Conservation (phyloP, 192 early-diverging fungal species). For the Spizellomyces sp. region DNA sequence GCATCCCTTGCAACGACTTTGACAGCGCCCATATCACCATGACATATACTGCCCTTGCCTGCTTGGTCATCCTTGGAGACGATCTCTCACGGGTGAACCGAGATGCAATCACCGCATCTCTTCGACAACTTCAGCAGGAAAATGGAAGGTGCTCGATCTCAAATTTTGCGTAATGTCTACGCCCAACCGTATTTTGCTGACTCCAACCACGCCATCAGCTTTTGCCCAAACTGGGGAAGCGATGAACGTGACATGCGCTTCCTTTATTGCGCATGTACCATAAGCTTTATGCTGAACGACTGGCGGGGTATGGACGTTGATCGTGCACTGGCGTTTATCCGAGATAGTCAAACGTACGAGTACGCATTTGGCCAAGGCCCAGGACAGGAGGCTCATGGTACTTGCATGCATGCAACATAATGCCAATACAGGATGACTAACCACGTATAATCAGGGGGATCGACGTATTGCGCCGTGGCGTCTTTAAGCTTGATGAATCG, state of each 20-base stretch:
- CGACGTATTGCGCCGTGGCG: slow-evolving; percentile 86
- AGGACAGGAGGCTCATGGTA: slow-evolving; percentile 82
- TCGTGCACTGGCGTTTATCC: slow-evolving; percentile 61
- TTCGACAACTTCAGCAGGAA: slow-evolving; percentile 70
- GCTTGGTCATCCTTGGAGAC: slow-evolving; percentile 84
- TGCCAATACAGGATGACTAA: background rate
- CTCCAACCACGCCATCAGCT: slow-evolving; percentile 32
- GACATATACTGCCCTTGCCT: slow-evolving; percentile 89
- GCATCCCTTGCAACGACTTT: slow-evolving; percentile 14
- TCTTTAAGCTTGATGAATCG: slow-evolving; percentile 73
- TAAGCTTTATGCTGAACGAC: slow-evolving; percentile 83
- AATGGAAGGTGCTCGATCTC: slow-evolving; percentile 67
- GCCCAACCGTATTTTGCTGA: background rate
- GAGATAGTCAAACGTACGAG: slow-evolving; percentile 64
- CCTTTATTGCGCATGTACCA: slow-evolving; percentile 84
- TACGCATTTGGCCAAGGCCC: slow-evolving; percentile 78
- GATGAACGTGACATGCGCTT: slow-evolving; percentile 89
- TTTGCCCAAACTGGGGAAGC: slow-evolving; percentile 68
- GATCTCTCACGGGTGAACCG: slow-evolving; percentile 82
- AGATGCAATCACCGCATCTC: slow-evolving; percentile 58
- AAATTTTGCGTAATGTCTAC: background rate
- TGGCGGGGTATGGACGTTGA: slow-evolving; percentile 82
- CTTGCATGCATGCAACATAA: too few species aligned
- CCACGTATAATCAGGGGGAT: slow-evolving; percentile 59
- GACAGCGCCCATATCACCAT: slow-evolving; percentile 49